A percentile compares a stretch with the other conserved stretches of the same genome.
Evolutionary conservation across 2,329 filamentous ascomycete species (phyloP).

Genomic region (Trichoderma pleuroti): DNA sequence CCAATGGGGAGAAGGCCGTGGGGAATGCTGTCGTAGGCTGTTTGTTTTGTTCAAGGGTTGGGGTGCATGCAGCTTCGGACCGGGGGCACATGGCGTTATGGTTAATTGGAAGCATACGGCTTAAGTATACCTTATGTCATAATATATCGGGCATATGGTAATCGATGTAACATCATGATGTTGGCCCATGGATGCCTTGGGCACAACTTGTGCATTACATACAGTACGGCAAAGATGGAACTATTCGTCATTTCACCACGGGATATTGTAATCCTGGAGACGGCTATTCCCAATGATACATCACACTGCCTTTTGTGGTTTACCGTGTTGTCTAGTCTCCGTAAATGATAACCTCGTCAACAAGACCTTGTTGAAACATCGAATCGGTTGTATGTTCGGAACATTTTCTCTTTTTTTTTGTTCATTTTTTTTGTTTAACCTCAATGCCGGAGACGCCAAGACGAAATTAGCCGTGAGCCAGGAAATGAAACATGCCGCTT

Average conservation of each 20-base stretch:
- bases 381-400: neutral
- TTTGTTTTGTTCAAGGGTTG: neutral
- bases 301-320: neutral
- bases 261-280: neutral
- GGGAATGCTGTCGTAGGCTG: neutral
- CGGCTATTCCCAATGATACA: neutral
- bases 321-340: neutral
- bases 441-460: neutral
- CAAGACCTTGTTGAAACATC: neutral
- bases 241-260: neutral
- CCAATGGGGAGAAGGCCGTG: neutral
- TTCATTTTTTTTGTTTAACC: neutral
- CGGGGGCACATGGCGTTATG: conserved; percentile 1
- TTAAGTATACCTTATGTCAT: neutral
- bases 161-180: neutral
- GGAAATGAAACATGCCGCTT: neutral
- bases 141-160: neutral
- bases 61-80: neutral
- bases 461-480: conserved; percentile 14
- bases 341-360: neutral
- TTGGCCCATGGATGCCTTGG: neutral
- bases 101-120: conserved; percentile 13
- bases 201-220: neutral
- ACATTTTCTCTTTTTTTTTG: neutral
- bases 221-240: neutral